Conservation (phyloP, 805 yeast genomes). For the Sugiyamaella boreocaroliniensis region DNA sequence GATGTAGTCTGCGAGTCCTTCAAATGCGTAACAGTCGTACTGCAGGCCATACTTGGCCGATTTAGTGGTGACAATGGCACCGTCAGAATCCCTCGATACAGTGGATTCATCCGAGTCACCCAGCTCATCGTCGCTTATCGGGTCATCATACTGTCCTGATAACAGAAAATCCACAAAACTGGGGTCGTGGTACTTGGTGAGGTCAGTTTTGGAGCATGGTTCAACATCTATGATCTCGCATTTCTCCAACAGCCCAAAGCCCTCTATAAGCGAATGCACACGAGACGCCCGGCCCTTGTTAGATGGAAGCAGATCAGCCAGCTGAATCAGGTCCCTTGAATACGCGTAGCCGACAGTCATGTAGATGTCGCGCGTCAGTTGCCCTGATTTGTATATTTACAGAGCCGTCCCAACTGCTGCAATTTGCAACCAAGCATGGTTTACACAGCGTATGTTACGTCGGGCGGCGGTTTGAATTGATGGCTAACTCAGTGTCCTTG, state of each 20-base stretch:
- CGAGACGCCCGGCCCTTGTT: conserved; percentile 46
- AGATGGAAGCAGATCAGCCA: conserved; percentile 44
- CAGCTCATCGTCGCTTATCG: conserved; percentile 13
- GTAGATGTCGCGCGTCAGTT: background rate
- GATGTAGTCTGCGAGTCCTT: conserved; percentile 46
- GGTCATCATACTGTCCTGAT: conserved; percentile 12
- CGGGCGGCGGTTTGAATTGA: background rate
- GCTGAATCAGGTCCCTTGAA: conserved; percentile 15
- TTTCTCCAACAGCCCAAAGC: conserved; percentile 33
- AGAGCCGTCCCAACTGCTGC: background rate
- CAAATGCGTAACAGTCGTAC: conserved; percentile 62
- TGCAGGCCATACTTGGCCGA: conserved; percentile 39
- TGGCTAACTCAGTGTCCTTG: conserved; percentile 8
- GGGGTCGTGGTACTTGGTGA: conserved; percentile 45
- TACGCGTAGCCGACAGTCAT: conserved; percentile 22
- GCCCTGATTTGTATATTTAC: background rate
- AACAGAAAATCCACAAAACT: conserved; percentile 40
- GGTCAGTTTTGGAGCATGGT: conserved; percentile 33
- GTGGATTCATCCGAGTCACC: conserved; percentile 4
- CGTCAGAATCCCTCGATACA: conserved; percentile 8
- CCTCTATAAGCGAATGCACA: conserved; percentile 37
- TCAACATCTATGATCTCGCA: conserved; percentile 27
- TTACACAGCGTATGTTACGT: background rate
- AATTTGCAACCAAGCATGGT: background rate
- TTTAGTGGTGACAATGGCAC: conserved; percentile 2